Base-by-base conservation (phyloP, 2,329 filamentous ascomycete genomes). In the Hypocrella siamensis region DNA sequence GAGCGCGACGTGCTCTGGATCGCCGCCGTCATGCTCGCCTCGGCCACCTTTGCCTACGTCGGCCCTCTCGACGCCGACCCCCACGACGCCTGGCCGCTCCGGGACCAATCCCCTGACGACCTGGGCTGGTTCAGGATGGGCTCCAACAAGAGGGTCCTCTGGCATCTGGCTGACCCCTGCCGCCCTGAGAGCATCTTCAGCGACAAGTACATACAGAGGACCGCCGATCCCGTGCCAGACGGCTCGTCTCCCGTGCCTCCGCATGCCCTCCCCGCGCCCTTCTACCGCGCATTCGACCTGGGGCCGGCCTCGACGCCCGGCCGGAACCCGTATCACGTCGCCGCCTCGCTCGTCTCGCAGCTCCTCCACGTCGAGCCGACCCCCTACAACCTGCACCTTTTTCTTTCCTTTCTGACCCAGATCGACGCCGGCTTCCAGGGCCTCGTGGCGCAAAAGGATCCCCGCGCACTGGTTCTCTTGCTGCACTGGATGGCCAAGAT, bases 121-220 rank as follows among this genome's bases (percentile, higher is more conserved):
- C 52, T 77, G 2, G 57, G 67, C 41, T 79, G 72, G 73, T 44
- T 77, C 3, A 63, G 55, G 31, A 59, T 77, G 45, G 32, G 56
- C 58, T 12, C 14, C 19, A 21, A 21, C 30, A 31, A 31, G 11
- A 31, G 17, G 19, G 30, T 26, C 4, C 53, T 76, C 1, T 73
- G 63, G 60, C 44, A 56, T 2, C 44, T 73, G 0, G 53, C 63
- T 1, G 54, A 74, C 31, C 64, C 68, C 0, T 36, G 55, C 4
- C 52, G 64, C 8, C 41, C 52, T 0, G 61, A 65, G 14, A 67
- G 64, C 32, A 38, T 65, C 2, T 71, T 72, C 40, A 39, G 52
- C 28, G 25, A 38, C 0, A 41, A 60, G 9, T 24, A 42, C 7
- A 18, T 28, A 0, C 35, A 43, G 3, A 24, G 34, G 17, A 32